Base-by-base conservation (phyloP, 2,329 filamentous ascomycete species). In the Aplosporella prunicola region DNA sequence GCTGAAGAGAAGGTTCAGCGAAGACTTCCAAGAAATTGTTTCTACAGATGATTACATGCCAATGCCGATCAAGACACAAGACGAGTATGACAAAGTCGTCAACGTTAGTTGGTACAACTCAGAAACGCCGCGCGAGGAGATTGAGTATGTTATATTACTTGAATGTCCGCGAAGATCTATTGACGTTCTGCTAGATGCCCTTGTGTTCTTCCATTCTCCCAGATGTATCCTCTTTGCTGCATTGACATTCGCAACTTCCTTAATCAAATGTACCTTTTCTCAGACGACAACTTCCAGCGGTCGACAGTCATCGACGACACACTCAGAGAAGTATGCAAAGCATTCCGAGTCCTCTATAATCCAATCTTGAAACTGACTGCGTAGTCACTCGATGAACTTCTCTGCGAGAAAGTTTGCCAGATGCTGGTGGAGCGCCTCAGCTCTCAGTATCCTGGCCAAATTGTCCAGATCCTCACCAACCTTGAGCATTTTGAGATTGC, bases 1-100 rank as follows among this genome's bases (percentile, higher is more conserved):
- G 8, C 72, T 98, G 39, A 95, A 94, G 62, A 78, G 76, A 43
- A 76, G 87, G 30, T 98, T 96, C 53, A 93, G 86, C 56, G 84
- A 93, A 47, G 89, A 96, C 59, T 98, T 98, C 56, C 82, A 93
- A 56, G 89, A 96, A 64, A 80, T 82, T 48, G 76, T 82, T 16
- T 70, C 84, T n/a, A 95, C 86, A 1, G 91, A 98, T 57, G 91
- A 98, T 60, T 98, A 98, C 61, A 98, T 98, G 89, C 93, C 91
- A 2, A 96, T 98, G 91, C 84, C 86, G 2, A 93, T 96, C 57
- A 85, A 87, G 51, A 87, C 82, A 14, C 63, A 72, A 11, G 88
- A 94, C 50, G 88, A 96, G 53, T 96, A 93, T 55, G 85, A 93
- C 51, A 94, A 95, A 52, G 89, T 98, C 23, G 76, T 95, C 46